These are phyloP conservation scores for Aureobasidium leucospermi DNA, from an alignment of 2,329 filamentous ascomycete species.

Conservation along the genomic window DNA sequence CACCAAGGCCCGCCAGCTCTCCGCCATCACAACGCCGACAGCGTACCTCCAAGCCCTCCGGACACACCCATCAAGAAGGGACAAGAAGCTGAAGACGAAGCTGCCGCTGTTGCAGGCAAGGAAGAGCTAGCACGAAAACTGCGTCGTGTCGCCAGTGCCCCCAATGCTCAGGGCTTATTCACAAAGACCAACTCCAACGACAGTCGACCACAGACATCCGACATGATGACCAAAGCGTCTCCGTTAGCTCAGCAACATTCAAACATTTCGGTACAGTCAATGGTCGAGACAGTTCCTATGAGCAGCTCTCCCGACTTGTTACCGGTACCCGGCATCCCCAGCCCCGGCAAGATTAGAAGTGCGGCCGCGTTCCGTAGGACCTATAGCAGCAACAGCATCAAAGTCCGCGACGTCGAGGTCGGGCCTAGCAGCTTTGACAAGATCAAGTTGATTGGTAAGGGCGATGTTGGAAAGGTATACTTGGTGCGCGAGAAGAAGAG, in stretches of 20 bases:
- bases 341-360: slow-evolving; percentile 57
- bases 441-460: slow-evolving; percentile 98
- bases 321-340: slow-evolving; percentile 39
- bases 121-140: slow-evolving; percentile 91
- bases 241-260: slow-evolving; percentile 13
- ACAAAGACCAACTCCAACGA: slow-evolving; percentile 49
- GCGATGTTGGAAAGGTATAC: slow-evolving; percentile 97
- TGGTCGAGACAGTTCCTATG: slow-evolving; percentile 41
- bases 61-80: slow-evolving; percentile 73
- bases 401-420: slow-evolving; percentile 94
- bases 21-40: slow-evolving; percentile 90
- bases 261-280: slow-evolving; percentile 44
- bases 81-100: slow-evolving; percentile 56
- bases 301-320: slow-evolving; percentile 24
- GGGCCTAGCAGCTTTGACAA: slow-evolving; percentile 96
- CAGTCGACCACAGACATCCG: slow-evolving; percentile 68
- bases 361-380: slow-evolving; percentile 79
- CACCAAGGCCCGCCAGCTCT: slow-evolving; percentile 91
- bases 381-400: slow-evolving; percentile 99
- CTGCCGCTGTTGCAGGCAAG: slow-evolving; percentile 72
- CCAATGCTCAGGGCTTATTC: slow-evolving; percentile 93
- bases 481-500: slow-evolving; percentile 98
- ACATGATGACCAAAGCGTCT: slow-evolving; percentile 71
- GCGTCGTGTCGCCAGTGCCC: slow-evolving; percentile 88
- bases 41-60: slow-evolving; percentile 84